A percentile compares a stretch with the other conserved stretches of the same genome.
phyloP scores from a whole-genome alignment of 257 asterid genomes.

The Penstemon barbatus region DNA sequence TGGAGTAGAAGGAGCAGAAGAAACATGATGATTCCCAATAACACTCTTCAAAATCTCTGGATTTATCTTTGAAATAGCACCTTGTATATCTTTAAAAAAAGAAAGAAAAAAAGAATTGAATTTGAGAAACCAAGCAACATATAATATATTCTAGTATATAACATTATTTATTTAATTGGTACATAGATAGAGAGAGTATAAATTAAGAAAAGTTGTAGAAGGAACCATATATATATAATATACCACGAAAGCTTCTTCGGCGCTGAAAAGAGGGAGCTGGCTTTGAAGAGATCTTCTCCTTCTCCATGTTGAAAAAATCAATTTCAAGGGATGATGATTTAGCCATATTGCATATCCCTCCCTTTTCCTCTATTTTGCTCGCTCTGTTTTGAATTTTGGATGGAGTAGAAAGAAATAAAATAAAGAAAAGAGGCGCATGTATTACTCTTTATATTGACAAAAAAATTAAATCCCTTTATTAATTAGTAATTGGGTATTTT shows the following conservation, averaged over 20 bases:
- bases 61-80: slow-evolving; percentile 48
- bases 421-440: too few species aligned
- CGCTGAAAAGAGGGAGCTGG: slow-evolving; percentile 30
- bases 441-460: too few species aligned
- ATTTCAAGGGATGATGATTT: slow-evolving; percentile 27
- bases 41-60: slow-evolving; percentile 55
- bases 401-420: too few species aligned
- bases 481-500: too few species aligned
- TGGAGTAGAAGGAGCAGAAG: slow-evolving; percentile 25
- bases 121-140: background rate
- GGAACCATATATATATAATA: too few species aligned
- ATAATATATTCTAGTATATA: too few species aligned
- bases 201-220: too few species aligned
- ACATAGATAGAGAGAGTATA: too few species aligned
- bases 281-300: background rate
- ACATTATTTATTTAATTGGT: too few species aligned
- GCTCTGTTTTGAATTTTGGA: too few species aligned
- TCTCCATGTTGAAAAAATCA: slow-evolving; percentile 33
- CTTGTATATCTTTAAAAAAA: slow-evolving; percentile 42
- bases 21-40: slow-evolving; percentile 24
- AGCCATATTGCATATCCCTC: background rate
- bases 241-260: slow-evolving; percentile 47
- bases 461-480: too few species aligned
- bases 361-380: background rate
- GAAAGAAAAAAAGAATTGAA: background rate